Conservation (phyloP, 2,329 filamentous ascomycete species). For the Colletotrichum cordylinicola region DNA sequence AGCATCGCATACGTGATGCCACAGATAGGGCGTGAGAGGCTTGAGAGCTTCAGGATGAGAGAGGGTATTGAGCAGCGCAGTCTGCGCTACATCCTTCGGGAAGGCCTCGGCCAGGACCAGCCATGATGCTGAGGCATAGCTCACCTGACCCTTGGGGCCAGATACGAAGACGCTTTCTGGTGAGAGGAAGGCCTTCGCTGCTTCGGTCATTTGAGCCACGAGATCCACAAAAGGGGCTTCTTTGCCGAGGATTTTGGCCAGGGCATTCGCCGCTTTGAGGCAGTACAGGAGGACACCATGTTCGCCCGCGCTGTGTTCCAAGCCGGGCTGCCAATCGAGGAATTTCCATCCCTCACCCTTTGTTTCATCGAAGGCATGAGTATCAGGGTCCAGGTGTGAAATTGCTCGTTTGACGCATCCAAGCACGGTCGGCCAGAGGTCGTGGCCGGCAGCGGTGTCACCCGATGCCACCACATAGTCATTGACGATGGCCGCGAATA, state of each 20-base stretch:
- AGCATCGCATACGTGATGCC: constrained; percentile 34
- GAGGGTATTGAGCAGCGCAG: constrained; percentile 29
- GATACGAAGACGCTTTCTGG: constrained; percentile 27
- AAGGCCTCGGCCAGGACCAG: constrained; percentile 31
- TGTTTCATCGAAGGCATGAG: constrained; percentile 24
- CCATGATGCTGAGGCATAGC: constrained; percentile 36
- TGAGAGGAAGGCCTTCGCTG: constrained; percentile 25
- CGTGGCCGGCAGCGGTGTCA: constrained; percentile 30
- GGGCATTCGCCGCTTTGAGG: constrained; percentile 31
- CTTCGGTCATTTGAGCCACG: constrained; percentile 26
- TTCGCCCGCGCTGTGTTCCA: constrained; percentile 33
- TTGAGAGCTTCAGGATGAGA: constrained; percentile 28
- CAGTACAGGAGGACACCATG: constrained; percentile 34
- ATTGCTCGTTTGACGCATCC: constrained; percentile 31
- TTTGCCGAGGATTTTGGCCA: constrained; percentile 29
- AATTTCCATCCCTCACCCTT: constrained; percentile 33
- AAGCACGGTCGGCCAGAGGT: constrained; percentile 35
- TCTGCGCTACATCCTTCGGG: constrained; percentile 20
- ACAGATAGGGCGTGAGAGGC: constrained; percentile 35
- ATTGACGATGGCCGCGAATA: constrained; percentile 35
- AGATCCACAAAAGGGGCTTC: constrained; percentile 25
- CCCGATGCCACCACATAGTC: constrained; percentile 37
- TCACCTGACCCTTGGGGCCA: constrained; percentile 31
- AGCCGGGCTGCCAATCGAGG: constrained; percentile 33
- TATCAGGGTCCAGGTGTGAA: constrained; percentile 27